Base-by-base conservation (phyloP, 163 green algal genomes). In the Coccomyxa subellipsoidea region DNA sequence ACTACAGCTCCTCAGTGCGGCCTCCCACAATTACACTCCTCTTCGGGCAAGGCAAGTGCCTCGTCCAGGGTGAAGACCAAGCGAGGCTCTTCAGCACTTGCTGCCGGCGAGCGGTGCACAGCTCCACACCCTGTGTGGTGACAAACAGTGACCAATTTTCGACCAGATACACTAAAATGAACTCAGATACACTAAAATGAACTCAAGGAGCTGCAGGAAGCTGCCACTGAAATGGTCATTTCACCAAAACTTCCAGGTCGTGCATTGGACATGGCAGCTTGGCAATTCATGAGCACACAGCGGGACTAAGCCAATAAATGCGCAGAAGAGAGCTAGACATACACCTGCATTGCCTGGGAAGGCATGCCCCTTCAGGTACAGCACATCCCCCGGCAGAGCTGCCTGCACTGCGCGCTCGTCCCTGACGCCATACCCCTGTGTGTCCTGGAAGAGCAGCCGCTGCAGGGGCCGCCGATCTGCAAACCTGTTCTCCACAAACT, bases 401-500 rank as follows among this genome's bases (percentile, higher is more conserved):
- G 15, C 23, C 5, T 59, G 47, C 37, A 79, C 34, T 66, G 75
- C 75, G n/a, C 5, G 12, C 4, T 59, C 47, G 21, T 79, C 36
- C 5, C 5, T 79, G 7, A 79, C 15, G 34, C 36, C 36, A 79
- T 59, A 79, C 15, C 75, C 75, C n/a, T 36, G n/a, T 35, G 75
- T 79, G 36, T 79, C 75, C 35, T 47, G 35, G 35, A 34, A 34
- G 10, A 54, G 35, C 75, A 47, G 29, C 34, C 34, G 75, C 75
- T 47, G 35, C 35, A 47, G 35, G 15, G n/a, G 75, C 75, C 36
- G 75, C 75, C 75, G 75, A 10, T 79, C 8, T 10, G 36, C 75
- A 54, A 47, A 31, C 36, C 37, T 79, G 75, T 79, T 53, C 75
- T 54, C 35, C 75, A 79, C 75, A 79, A 79, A 79, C 37, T 59